phyloP scores from a whole-genome alignment of 1,284 basidiomycete genomes.

The Neolentinus lepideus region DNA sequence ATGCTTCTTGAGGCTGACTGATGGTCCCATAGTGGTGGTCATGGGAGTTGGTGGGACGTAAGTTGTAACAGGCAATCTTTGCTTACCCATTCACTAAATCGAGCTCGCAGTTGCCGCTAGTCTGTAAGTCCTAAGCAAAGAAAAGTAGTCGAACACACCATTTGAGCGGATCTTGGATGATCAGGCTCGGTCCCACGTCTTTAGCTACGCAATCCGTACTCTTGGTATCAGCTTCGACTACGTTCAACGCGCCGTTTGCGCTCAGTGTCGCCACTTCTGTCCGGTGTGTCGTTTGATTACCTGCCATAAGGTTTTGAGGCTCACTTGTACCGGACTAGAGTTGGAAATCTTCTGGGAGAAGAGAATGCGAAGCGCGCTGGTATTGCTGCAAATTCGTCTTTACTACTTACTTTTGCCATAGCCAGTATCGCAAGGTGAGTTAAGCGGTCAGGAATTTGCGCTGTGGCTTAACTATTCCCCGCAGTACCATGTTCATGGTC shows the following conservation, averaged over 20 bases:
- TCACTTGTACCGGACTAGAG: slow-evolving; percentile 28
- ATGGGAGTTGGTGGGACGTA: slow-evolving; percentile 72
- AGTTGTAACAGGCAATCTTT: slow-evolving; percentile 16
- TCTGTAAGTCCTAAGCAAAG: slow-evolving; percentile 28
- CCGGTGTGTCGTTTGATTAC: slow-evolving; percentile 38
- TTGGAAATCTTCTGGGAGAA: slow-evolving; percentile 81
- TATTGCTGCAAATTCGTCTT: slow-evolving; percentile 52
- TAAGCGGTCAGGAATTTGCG: not conserved
- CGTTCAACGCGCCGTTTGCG: slow-evolving; percentile 82
- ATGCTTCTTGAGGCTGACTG: not conserved
- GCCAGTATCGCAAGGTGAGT: slow-evolving; percentile 56
- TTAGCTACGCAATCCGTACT: slow-evolving; percentile 73
- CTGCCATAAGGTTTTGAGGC: not conserved
- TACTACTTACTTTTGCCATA: slow-evolving; percentile 55
- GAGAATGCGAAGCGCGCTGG: slow-evolving; percentile 59
- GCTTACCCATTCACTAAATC: slow-evolving; percentile 11
- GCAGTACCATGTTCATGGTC: slow-evolving; percentile 59
- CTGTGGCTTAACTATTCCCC: not conserved
- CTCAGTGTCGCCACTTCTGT: slow-evolving; percentile 80
- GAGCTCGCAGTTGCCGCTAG: slow-evolving; percentile 44
- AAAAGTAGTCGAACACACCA: not conserved
- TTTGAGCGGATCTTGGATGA: not conserved
- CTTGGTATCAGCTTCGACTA: slow-evolving; percentile 66
- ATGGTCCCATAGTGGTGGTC: slow-evolving; percentile 85
- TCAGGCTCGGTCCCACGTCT: slow-evolving; percentile 47